Percentiles rank a stretch among this genome's conserved stretches.
Conservation (phyloP, 352 stramenopile genomes). For the Pythium volutum region DNA sequence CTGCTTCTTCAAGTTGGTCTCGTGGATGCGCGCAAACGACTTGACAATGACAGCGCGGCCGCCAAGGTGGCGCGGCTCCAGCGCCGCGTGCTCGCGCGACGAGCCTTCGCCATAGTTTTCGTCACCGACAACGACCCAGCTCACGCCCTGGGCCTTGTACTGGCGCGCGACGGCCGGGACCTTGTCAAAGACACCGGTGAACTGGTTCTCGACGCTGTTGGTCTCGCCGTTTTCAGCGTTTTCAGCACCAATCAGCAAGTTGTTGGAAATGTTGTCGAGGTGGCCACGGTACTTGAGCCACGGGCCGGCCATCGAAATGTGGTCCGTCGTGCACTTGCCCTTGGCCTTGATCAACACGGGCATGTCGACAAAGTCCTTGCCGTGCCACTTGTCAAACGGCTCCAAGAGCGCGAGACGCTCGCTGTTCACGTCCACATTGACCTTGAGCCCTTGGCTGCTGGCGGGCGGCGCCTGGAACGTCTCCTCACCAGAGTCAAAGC, state of each 20-base stretch:
- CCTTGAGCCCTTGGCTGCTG: conserved; percentile 58
- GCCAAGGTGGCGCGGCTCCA: conserved; percentile 90
- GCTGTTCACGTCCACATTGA: conserved; percentile 81
- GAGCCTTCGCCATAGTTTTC: conserved; percentile 94
- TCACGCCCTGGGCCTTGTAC: conserved; percentile 90
- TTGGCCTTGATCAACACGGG: conserved; percentile 94
- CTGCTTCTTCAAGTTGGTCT: conserved; percentile 96
- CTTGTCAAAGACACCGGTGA: conserved; percentile 86
- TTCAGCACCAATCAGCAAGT: conserved; percentile 91
- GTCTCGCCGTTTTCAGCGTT: conserved; percentile 92
- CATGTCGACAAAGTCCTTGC: conserved; percentile 85
- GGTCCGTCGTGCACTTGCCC: conserved; percentile 95
- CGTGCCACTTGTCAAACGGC: conserved; percentile 88
- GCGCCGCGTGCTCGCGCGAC: conserved; percentile 90
- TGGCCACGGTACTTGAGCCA: conserved; percentile 95
- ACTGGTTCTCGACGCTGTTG: conserved; percentile 91
- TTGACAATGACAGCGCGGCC: conserved; percentile 91
- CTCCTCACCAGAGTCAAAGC: conserved; percentile 90
- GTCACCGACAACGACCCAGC: conserved; percentile 92
- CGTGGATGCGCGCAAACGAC: conserved; percentile 94
- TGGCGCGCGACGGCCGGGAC: conserved; percentile 85
- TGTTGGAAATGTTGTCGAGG: conserved; percentile 95
- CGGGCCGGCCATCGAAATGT: conserved; percentile 93
- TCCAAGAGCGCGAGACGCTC: conserved; percentile 87
- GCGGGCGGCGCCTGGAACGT: conserved; percentile 89